Conservation (phyloP, 257 asterid species). For the Fraxinus cuspidata region DNA sequence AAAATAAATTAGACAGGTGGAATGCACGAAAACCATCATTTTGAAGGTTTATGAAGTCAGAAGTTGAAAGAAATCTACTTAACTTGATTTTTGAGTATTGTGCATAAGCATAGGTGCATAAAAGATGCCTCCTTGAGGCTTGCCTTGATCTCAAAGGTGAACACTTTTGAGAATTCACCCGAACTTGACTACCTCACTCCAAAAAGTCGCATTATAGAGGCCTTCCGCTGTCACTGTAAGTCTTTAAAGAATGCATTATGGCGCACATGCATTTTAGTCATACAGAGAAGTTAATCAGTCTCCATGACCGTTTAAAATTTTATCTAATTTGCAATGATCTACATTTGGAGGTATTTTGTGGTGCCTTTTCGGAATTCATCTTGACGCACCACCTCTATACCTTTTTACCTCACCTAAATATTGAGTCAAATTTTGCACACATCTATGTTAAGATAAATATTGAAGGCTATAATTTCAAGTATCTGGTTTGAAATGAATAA, state of each 20-base stretch:
- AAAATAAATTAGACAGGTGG: background rate
- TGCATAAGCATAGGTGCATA: background rate
- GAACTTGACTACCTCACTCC: background rate
- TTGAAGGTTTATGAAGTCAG: background rate
- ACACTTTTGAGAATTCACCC: background rate
- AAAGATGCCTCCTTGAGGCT: background rate
- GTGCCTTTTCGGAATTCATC: background rate
- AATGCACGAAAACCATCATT: background rate
- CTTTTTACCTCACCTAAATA: background rate
- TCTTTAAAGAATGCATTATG: background rate
- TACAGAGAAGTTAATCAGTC: conserved; percentile 5
- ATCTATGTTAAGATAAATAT: background rate
- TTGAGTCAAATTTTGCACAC: background rate
- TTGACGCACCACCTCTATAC: background rate
- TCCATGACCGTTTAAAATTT: conserved; percentile 1
- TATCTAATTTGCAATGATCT: background rate
- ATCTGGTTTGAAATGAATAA: background rate
- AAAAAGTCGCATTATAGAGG: background rate
- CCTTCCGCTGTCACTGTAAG: background rate
- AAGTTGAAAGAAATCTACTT: background rate
- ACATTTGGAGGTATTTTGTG: background rate
- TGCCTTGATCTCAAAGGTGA: background rate
- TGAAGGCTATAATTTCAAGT: background rate
- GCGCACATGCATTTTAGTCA: background rate
- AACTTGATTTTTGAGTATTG: background rate